Base-by-base conservation (phyloP, 2,329 filamentous ascomycete species). In the Stachybotrys echinatus region DNA sequence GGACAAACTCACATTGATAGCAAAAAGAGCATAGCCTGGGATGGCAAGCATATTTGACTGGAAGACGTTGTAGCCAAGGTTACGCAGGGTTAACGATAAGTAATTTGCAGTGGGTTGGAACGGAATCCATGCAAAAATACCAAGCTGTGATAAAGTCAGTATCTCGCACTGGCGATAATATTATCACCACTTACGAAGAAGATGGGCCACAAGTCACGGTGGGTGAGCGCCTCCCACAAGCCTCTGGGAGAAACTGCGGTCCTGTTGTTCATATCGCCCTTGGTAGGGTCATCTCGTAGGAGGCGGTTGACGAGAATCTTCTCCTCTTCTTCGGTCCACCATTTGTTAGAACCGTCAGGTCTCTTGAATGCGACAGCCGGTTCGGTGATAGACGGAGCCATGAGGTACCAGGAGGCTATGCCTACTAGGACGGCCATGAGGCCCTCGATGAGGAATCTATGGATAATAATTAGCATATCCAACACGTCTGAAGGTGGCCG, bases 21-120 rank as follows among this genome's bases (percentile, higher is more conserved):
- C 74, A 27, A 54, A 55, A 10, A 79, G 57, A 2, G 73, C 70
- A 47, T 74, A 74, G 4, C 68, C 74, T 0, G 80, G 77, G n/a
- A 87, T 85, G 2, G 77, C 75, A 7, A 88, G 73, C 31, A 88
- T 61, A 58, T 86, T 88, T 2, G 81, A 75, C 20, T 80, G 67
- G 62, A 88, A 84, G 3, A 78, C 81, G 52, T 73, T 67, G 64
- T 84, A 85, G 2, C 76, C 83, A 0, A 86, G 67, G 2, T 70
- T 67, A 43, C 75, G 74, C 6, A 87, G 70, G 1, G 76, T 80
- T 5, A 84, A 72, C 0, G 84, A 83, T 5, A 87, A 70, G 52
- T 85, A 86, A 17, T 72, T 70, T 1, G 70, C 61, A 1, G 77
- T 76, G 0, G 72, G 71, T 0, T 63, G 62, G 37, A 69, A 70